Base-by-base conservation (phyloP, 2,329 filamentous ascomycete genomes). In the Colletotrichum eremochloae region DNA sequence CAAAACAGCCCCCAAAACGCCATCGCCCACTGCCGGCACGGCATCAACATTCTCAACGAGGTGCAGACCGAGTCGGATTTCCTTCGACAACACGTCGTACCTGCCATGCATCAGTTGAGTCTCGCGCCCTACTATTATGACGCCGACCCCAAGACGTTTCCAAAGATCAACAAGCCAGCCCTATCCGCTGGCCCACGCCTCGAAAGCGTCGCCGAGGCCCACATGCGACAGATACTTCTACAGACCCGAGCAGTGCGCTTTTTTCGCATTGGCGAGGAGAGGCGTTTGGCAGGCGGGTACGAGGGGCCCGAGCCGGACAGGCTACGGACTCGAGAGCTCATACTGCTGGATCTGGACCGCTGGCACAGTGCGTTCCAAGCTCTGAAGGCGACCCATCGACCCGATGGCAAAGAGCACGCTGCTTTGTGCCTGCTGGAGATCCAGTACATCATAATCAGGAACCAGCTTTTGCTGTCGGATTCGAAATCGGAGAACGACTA, bases 161-260 rank as follows among this genome's bases (percentile, higher is more conserved):
- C 66, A 9, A 18, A 11, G 3, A 44, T 71, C 11, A 42, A 52
- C 29, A 36, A 31, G 18, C 63, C 44, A 2, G 1, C 40, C 8
- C n/a, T 33, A 0, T 12, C 57, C 3, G 14, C 24, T 1, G 50
- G 46, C n/a, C 4, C 14, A 68, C 76, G 0, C 33, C 65, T 5
- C 60, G 2, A 29, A 44, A 70, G 66, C 1, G 57, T 79, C 8
- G 71, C 75, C 2, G 76, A 81, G 3, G 81, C 81, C 0, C 78
- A 81, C 31, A 76, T 77, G 18, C 76, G 75, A 1, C 63, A 84
- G 1, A 76, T 80, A 5, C 71, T 74, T 24, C 20, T 79, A 1
- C 62, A 79, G 0, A 73, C 76, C 1, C 78, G 79, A 0, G 74
- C 76, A 0, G 68, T 81, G 0, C 74, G 78, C 0, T 75, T 84